A percentile compares a stretch with the other conserved stretches of the same genome.
Conservation (phyloP, 2,329 filamentous ascomycete genomes). For the Coleophoma eucalyptorum region DNA sequence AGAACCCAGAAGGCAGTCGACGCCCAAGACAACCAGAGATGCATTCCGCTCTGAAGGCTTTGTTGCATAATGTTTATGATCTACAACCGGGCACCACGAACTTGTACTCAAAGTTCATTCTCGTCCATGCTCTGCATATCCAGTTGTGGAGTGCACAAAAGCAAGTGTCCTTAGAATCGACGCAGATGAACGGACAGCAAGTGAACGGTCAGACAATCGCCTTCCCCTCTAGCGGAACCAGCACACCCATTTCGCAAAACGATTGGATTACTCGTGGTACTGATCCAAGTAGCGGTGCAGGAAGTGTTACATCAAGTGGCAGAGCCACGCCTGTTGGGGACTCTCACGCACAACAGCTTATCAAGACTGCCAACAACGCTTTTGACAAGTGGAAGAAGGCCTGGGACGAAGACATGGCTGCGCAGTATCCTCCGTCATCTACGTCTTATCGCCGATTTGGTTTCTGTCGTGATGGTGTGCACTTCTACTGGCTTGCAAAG, state of each 20-base stretch:
- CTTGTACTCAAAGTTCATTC: conserved; percentile 68
- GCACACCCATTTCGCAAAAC: conserved; percentile 53
- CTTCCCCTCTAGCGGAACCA: conserved; percentile 38
- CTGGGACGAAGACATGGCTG: conserved; percentile 67
- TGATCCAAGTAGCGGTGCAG: conserved; percentile 36
- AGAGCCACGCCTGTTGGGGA: conserved; percentile 41
- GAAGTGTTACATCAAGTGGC: conserved; percentile 41
- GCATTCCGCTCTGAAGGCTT: conserved; percentile 54
- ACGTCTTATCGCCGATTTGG: conserved; percentile 57
- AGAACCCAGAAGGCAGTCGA: conserved; percentile 59
- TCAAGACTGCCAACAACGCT: conserved; percentile 46
- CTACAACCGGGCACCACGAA: conserved; percentile 66
- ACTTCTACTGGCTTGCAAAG: conserved; percentile 70
- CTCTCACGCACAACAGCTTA: conserved; percentile 33
- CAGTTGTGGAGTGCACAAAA: conserved; percentile 52
- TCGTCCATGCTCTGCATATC: conserved; percentile 65
- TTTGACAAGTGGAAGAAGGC: conserved; percentile 69
- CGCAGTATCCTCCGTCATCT: conserved; percentile 58
- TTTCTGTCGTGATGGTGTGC: conserved; percentile 67
- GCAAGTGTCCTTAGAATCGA: conserved; percentile 30
- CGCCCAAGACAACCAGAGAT: conserved; percentile 62
- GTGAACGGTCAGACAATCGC: conserved; percentile 7
- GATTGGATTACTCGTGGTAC: conserved; percentile 50
- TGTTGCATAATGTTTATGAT: conserved; percentile 54
- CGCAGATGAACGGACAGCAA: conserved; percentile 7